Conservation (phyloP, 73 alveolate genomes). For the Stentor roeselii region DNA sequence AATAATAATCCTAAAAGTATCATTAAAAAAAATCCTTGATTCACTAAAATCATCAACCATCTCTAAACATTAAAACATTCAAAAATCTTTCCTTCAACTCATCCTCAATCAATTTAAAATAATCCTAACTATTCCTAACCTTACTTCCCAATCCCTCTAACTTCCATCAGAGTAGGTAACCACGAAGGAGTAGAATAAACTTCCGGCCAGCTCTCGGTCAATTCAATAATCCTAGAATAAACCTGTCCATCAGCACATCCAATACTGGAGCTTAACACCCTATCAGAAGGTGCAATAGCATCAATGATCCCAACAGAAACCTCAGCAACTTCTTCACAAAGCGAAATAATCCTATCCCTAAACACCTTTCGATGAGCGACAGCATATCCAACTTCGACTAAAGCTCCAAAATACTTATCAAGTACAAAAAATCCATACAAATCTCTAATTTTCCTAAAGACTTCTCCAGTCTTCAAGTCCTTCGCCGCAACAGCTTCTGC, state of each 20-base stretch:
- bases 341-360: not conserved
- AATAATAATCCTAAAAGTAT: too few relatives aligned
- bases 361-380: not conserved
- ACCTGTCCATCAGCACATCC: conserved; percentile 19
- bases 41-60: too few relatives aligned
- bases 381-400: not conserved
- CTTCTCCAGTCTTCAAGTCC: too few relatives aligned
- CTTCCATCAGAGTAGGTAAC: not conserved
- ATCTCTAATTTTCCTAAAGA: too few relatives aligned
- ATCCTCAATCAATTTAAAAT: too few relatives aligned
- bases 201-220: not conserved
- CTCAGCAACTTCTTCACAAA: conserved; percentile 2
- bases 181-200: not conserved
- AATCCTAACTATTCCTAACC: too few relatives aligned
- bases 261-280: not conserved
- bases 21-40: too few relatives aligned
- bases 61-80: too few relatives aligned
- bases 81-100: too few relatives aligned
- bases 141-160: too few relatives aligned
- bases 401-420: not conserved
- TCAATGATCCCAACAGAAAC: conserved; percentile 16
- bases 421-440: too few relatives aligned
- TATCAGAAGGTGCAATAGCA: conserved; percentile 18
- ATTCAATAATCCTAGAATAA: conserved; percentile 2
- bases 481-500: too few relatives aligned